Conservation (phyloP, 345 rosid species). For the Citrus hindsii region DNA sequence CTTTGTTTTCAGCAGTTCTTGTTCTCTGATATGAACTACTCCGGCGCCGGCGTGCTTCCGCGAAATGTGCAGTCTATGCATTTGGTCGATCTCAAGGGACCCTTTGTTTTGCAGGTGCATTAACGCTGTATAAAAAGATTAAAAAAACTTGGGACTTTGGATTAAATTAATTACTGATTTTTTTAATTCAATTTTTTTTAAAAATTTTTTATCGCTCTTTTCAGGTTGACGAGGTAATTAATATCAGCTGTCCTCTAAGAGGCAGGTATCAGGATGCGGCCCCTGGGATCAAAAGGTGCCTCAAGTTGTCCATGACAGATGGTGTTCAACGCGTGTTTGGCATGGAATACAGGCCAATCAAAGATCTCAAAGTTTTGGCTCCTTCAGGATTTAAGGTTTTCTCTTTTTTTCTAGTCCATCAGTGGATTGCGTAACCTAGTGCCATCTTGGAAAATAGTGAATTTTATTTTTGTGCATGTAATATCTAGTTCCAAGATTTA, state of each 20-base stretch:
- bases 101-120: conserved; percentile 79
- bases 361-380: conserved; percentile 71
- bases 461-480: not conserved
- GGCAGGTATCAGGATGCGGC: conserved; percentile 68
- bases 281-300: conserved; percentile 82
- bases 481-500: not conserved
- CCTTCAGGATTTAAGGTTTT: conserved; percentile 84
- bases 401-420: conserved; percentile 3
- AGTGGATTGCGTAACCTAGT: not conserved
- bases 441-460: not conserved
- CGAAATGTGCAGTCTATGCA: conserved; percentile 60
- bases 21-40: conserved; percentile 76
- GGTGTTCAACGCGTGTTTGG: conserved; percentile 90
- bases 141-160: not conserved
- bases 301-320: conserved; percentile 88
- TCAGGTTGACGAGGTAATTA: conserved; percentile 95
- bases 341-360: conserved; percentile 88
- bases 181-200: not conserved
- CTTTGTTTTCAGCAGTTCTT: conserved; percentile 71
- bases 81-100: conserved; percentile 75
- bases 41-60: conserved; percentile 81
- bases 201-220: not conserved
- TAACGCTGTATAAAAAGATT: not conserved
- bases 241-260: conserved; percentile 66
- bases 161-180: too few species aligned